These are phyloP conservation scores for Xylariaceae sp. DNA, from an alignment of 2,329 filamentous ascomycete species.

Conservation along the genomic window DNA sequence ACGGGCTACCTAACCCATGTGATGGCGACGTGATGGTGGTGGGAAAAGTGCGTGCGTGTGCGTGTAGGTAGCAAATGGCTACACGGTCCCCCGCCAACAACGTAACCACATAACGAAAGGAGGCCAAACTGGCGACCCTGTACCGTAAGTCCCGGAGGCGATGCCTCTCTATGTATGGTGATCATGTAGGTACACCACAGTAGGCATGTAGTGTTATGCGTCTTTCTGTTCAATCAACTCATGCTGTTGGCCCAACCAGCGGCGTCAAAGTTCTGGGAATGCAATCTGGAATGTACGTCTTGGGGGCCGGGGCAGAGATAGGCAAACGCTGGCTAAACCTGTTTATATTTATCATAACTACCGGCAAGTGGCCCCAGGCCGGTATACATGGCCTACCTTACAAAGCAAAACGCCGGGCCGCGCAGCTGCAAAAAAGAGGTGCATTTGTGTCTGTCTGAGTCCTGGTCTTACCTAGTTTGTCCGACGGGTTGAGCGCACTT, in stretches of 20 bases:
- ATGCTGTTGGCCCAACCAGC: background rate
- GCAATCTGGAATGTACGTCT: background rate
- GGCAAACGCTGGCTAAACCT: background rate
- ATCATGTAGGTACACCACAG: constrained; percentile 2
- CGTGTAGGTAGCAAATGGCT: background rate
- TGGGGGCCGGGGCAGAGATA: background rate
- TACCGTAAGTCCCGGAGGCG: background rate
- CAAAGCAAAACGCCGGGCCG: background rate
- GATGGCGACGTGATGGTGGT: constrained; percentile 12
- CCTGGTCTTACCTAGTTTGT: background rate
- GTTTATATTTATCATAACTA: background rate
- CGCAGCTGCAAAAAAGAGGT: background rate
- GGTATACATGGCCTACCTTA: background rate
- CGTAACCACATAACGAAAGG: background rate
- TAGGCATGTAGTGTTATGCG: background rate
- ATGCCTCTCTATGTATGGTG: background rate
- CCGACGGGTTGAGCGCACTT: background rate
- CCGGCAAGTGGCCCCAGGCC: no score
- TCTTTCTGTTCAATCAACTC: background rate
- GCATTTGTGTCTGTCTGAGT: background rate
- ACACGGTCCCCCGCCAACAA: background rate
- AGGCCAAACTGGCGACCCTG: background rate
- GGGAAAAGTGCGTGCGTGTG: constrained; percentile 1
- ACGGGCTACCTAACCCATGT: background rate
- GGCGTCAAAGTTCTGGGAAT: background rate